A percentile compares a stretch with the other conserved stretches of the same genome.
Evolutionary conservation across 2,329 filamentous ascomycete species (phyloP).

Genomic region (Xylaria arbuscula): DNA sequence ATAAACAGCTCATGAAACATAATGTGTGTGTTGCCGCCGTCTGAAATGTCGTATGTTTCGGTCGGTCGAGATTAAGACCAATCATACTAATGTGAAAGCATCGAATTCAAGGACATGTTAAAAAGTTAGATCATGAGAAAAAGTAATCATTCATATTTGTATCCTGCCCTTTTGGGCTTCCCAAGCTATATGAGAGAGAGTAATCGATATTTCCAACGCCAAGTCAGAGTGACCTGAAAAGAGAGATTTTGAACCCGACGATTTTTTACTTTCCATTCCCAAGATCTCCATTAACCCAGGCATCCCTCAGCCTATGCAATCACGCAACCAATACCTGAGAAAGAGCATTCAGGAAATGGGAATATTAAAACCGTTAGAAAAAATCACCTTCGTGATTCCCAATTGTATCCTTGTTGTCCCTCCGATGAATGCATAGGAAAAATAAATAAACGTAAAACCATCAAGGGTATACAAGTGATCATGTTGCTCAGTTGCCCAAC

Average conservation of each 20-base stretch:
- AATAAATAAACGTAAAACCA: slow-evolving; percentile 7
- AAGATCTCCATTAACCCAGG: not conserved
- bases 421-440: slow-evolving; percentile 16
- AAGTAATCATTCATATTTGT: slow-evolving; percentile 6
- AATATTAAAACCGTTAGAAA: slow-evolving; percentile 4
- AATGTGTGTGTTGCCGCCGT: too few relatives aligned
- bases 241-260: slow-evolving; percentile 2
- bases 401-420: slow-evolving; percentile 19
- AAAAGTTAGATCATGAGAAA: slow-evolving; percentile 11
- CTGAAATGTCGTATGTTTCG: too few relatives aligned
- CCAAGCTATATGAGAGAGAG: slow-evolving; percentile 7
- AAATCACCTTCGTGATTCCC: slow-evolving; percentile 12
- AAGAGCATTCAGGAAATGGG: slow-evolving; percentile 1
- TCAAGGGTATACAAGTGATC: slow-evolving; percentile 24
- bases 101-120: not conserved
- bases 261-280: slow-evolving; percentile 23
- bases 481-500: slow-evolving; percentile 33
- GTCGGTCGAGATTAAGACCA: too few relatives aligned
- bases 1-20: too few relatives aligned
- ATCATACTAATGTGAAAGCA: not conserved
- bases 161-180: slow-evolving; percentile 3
- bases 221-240: slow-evolving; percentile 14
- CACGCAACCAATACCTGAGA: slow-evolving; percentile 8
- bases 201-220: slow-evolving; percentile 30
- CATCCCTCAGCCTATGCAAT: slow-evolving; percentile 14